Percentiles rank a stretch among this genome's conserved stretches.
Evolutionary conservation across 768 basidiomycete species (phyloP).

Genomic region (Punctularia strigosozonata): DNA sequence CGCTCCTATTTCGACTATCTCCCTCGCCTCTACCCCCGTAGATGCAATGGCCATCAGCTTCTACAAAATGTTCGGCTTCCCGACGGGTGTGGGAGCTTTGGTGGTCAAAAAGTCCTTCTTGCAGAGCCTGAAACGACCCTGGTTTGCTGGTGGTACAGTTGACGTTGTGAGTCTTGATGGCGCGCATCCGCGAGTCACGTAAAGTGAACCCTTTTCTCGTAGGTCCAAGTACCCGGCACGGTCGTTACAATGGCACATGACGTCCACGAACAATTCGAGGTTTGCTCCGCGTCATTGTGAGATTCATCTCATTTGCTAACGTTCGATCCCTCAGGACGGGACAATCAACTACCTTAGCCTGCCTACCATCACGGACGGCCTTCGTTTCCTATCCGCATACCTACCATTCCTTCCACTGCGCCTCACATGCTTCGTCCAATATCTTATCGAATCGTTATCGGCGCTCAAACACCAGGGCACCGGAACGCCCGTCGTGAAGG

Average conservation of each 20-base stretch:
- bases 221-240: conserved; percentile 70
- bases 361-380: conserved; percentile 68
- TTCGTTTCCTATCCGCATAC: conserved; percentile 68
- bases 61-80: conserved; percentile 88
- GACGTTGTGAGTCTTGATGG: no score
- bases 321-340: conserved; percentile 46
- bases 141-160: conserved; percentile 80
- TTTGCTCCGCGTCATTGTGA: conserved; percentile 16
- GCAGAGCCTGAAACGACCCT: conserved; percentile 49
- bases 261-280: conserved; percentile 71
- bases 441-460: conserved; percentile 43
- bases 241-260: conserved; percentile 49
- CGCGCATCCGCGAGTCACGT: no score
- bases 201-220: no score
- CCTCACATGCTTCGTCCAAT: conserved; percentile 56
- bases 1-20: conserved; percentile 59
- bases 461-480: conserved; percentile 49
- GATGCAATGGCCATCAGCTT: conserved; percentile 80
- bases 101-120: conserved; percentile 64
- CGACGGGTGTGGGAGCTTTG: conserved; percentile 75
- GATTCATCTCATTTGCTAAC: conserved; percentile 3
- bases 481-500: conserved; percentile 48
- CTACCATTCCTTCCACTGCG: conserved; percentile 70
- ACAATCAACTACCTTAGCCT: conserved; percentile 75
- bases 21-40: conserved; percentile 51